Evolutionary conservation across 768 basidiomycete genomes (phyloP).

Genomic region (Rhizopogon vinicolor): DNA sequence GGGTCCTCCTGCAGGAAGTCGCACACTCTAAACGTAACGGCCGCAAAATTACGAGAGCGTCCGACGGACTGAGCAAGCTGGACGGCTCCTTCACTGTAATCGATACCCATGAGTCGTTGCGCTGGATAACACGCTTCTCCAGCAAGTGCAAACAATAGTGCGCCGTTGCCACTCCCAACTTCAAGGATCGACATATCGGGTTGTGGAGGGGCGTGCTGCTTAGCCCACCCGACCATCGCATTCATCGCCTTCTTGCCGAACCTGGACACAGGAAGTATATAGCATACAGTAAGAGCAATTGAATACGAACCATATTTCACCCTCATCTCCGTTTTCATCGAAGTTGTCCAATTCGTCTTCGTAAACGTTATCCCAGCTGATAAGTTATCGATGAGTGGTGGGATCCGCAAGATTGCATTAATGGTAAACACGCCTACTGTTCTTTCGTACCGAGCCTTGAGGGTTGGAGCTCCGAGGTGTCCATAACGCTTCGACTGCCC

Average conservation of each 20-base stretch:
- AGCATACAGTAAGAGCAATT: neutral
- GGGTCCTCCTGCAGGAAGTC: slow-evolving; percentile 64
- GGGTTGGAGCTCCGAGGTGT: slow-evolving; percentile 47
- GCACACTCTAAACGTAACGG: slow-evolving; percentile 52
- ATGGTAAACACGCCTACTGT: slow-evolving; percentile 47
- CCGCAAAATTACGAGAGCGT: slow-evolving; percentile 29
- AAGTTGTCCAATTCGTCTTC: slow-evolving; percentile 67
- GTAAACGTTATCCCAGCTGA: slow-evolving; percentile 79
- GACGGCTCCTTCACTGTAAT: slow-evolving; percentile 74
- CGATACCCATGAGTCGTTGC: slow-evolving; percentile 55
- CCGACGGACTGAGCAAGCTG: slow-evolving; percentile 59
- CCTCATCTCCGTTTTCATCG: slow-evolving; percentile 75
- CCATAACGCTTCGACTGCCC: slow-evolving; percentile 18
- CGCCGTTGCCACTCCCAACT: slow-evolving; percentile 79
- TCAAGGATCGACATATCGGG: slow-evolving; percentile 57
- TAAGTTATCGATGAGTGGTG: neutral
- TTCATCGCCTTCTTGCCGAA: slow-evolving; percentile 73
- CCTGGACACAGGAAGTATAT: slow-evolving; percentile 36
- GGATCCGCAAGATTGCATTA: neutral
- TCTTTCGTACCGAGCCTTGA: slow-evolving; percentile 78
- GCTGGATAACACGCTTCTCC: slow-evolving; percentile 58
- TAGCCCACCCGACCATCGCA: slow-evolving; percentile 77
- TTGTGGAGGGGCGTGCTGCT: slow-evolving; percentile 47
- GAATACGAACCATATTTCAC: slow-evolving; percentile 69
- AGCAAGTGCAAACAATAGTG: slow-evolving; percentile 63